phyloP scores from a whole-genome alignment of 768 basidiomycete genomes.

The Coprinellus aureogranulatus region DNA sequence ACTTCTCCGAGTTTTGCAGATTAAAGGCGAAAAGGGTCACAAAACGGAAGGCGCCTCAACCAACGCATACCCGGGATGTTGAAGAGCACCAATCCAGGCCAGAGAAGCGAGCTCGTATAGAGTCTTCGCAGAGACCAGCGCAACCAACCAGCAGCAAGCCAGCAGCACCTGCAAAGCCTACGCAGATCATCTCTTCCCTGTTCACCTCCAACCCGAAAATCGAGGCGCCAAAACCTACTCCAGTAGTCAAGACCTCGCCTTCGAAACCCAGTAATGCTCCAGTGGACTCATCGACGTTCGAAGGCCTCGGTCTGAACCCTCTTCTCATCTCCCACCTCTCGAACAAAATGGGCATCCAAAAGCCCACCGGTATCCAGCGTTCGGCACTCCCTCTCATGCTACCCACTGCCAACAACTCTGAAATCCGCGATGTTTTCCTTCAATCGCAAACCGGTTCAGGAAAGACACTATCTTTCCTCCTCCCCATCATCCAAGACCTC shows the following conservation, averaged over 20 bases:
- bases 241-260: constrained; percentile 21
- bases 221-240: constrained; percentile 34
- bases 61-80: constrained; percentile 1
- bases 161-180: constrained; percentile 27
- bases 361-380: constrained; percentile 89
- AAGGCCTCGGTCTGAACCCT: constrained; percentile 79
- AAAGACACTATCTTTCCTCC: constrained; percentile 89
- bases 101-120: constrained; percentile 46
- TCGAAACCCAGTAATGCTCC: constrained; percentile 80
- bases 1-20: constrained; percentile 37
- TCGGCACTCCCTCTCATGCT: constrained; percentile 61
- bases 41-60: constrained; percentile 52
- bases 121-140: constrained; percentile 7
- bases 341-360: constrained; percentile 75
- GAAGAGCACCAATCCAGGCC: constrained; percentile 36
- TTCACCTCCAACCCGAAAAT: constrained; percentile 82
- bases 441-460: constrained; percentile 98
- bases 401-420: constrained; percentile 31
- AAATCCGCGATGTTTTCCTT: constrained; percentile 78
- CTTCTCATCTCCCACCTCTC: constrained; percentile 75
- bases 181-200: constrained; percentile 82
- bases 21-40: constrained; percentile 70
- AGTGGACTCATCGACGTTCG: constrained; percentile 75
- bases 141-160: constrained; percentile 4
- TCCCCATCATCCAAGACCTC: constrained; percentile 94